Base-by-base conservation (phyloP, 495 filamentous ascomycete species). In the Articulospora tetracladia region DNA sequence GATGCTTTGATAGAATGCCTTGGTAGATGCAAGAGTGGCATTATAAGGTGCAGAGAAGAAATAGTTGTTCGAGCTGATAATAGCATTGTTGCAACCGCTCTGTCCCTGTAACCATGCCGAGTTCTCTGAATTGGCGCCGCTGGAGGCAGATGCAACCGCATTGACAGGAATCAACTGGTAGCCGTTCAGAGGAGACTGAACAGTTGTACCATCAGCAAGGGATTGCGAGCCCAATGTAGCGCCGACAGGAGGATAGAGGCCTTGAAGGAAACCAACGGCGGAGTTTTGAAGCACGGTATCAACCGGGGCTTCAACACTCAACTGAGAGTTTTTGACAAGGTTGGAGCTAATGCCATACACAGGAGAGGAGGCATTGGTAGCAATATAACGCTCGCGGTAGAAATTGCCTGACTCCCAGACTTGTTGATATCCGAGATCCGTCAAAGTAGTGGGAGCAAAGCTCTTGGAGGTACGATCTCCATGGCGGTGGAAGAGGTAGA, bases 91-190 rank as follows among this genome's bases (percentile, higher is more conserved):
- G 52, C 67, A 69, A 22, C 60, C 57, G 47, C 56, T 60, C 22
- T 50, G 34, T 24, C 66, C 66, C 50, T 68, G 59, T 15, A 68
- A 58, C 66, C 66, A 68, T 22, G 47, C 59, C n/a, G 59, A 62
- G 47, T 65, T 65, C 30, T 65, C 70, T 11, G 65, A 65, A 25
- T 72, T 68, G 71, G 91, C 91, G 27, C 86, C 76, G 20, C 48
- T 52, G 3, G 65, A 12, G 17, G 65, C 61, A 30, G 61, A 62
- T 8, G 61, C 39, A 15, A 72, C 55, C 8, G 86, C 86, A n/a
- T 55, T 65, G 72, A 88, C 89, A 69, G 89, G 93, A 68, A 82
- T 79, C 72, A 91, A 92, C 66, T 93, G 90, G 67, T 89, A 93
- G 28, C 90, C 90, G 28, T 75, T 72, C 32, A 93, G 68, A 1